Evolutionary conservation across 805 yeast species (phyloP).

Genomic region (Saccharomycopsis javanensis): DNA sequence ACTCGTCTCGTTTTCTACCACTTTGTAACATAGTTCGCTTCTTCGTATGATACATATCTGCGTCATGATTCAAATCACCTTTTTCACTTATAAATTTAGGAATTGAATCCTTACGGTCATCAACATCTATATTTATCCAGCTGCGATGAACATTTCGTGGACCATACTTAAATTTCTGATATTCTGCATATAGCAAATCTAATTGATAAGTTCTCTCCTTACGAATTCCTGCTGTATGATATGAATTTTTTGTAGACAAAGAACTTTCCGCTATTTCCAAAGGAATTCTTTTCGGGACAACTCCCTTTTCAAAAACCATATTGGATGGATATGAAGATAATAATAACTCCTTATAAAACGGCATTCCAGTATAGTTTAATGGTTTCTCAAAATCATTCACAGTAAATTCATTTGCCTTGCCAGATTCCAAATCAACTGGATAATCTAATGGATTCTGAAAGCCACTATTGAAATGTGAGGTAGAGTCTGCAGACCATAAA

Average conservation of each 20-base stretch:
- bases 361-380: conserved; percentile 70
- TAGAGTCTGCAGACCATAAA: conserved; percentile 50
- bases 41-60: background rate
- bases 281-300: conserved; percentile 17
- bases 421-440: conserved; percentile 35
- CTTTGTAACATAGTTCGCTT: background rate
- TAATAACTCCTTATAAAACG: conserved; percentile 68
- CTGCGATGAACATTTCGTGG: conserved; percentile 40
- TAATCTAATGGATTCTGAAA: conserved; percentile 42
- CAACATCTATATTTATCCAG: conserved; percentile 31
- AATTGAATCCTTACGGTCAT: conserved; percentile 25
- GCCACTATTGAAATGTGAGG: conserved; percentile 33
- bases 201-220: conserved; percentile 3
- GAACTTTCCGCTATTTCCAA: conserved; percentile 28
- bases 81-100: conserved; percentile 59
- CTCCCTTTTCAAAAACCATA: conserved; percentile 36
- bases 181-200: conserved; percentile 25
- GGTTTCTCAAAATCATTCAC: conserved; percentile 44
- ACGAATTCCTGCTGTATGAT: background rate
- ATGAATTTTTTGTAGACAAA: background rate
- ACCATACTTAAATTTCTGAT: conserved; percentile 49
- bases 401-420: conserved; percentile 23
- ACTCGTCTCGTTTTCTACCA: background rate
- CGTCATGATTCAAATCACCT: background rate
- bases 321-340: conserved; percentile 75